Conservation (phyloP, 2,329 filamentous ascomycete genomes). For the Claviceps lovelessii region DNA sequence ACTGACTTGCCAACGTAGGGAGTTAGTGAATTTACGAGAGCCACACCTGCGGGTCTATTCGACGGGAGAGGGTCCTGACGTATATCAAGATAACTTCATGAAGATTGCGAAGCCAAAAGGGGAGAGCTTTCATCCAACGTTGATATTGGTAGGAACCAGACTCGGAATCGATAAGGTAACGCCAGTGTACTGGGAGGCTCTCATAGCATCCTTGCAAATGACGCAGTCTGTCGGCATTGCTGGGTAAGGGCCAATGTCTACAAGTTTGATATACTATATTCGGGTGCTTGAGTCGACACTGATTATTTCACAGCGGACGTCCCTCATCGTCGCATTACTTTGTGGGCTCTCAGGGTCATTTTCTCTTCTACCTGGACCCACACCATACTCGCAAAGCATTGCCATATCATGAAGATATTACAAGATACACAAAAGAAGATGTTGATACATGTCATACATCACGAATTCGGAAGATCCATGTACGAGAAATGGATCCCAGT, state of each 20-base stretch:
- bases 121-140: constrained; percentile 60
- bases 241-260: constrained; percentile 43
- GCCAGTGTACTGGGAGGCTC: constrained; percentile 86
- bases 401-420: constrained; percentile 40
- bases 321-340: constrained; percentile 71
- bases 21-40: constrained; percentile 54
- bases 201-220: constrained; percentile 72
- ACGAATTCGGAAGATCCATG: constrained; percentile 64
- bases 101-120: constrained; percentile 56
- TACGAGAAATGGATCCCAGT: constrained; percentile 91
- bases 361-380: constrained; percentile 90
- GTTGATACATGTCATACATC: constrained; percentile 76
- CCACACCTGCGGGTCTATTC: constrained; percentile 67
- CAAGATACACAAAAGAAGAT: constrained; percentile 55
- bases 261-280: background rate
- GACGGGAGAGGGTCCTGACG: constrained; percentile 77
- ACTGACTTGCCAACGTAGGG: constrained; percentile 32
- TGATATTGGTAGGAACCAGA: constrained; percentile 78
- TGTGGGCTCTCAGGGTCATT: constrained; percentile 48
- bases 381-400: constrained; percentile 71
- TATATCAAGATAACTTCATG: constrained; percentile 83
- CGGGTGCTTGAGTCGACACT: background rate
- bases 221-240: constrained; percentile 92
- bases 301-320: constrained; percentile 48
- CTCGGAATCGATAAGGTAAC: constrained; percentile 91